A percentile compares a stretch with the other conserved stretches of the same genome.
These are phyloP conservation scores for Cunninghamia lanceolata DNA, from an alignment of 75 land plant species.

Conservation along the genomic window DNA sequence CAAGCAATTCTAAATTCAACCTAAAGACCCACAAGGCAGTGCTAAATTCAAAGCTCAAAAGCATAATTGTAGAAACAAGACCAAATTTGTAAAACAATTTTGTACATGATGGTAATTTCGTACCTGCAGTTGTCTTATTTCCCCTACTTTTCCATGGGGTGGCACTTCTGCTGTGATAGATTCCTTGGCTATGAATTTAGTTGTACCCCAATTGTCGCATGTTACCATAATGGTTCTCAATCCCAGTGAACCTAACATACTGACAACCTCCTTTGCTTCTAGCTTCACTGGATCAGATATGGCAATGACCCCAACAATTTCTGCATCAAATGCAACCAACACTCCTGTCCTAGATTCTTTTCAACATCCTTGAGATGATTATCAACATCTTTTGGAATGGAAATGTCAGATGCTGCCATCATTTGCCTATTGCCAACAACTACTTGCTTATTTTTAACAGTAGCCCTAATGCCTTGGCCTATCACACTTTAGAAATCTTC, in stretches of 20 bases:
- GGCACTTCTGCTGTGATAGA: slow-evolving; percentile 34
- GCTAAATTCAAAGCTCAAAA: neutral
- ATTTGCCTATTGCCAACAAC: slow-evolving; percentile 42
- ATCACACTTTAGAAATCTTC: slow-evolving; percentile 24
- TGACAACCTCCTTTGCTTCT: no score
- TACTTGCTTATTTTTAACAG: slow-evolving; percentile 18
- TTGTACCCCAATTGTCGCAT: slow-evolving; percentile 48
- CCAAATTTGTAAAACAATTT: neutral
- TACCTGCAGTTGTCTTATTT: no score
- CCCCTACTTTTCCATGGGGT: slow-evolving; percentile 40
- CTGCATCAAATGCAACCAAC: no score
- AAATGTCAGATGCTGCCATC: no score
- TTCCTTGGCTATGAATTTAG: slow-evolving; percentile 37
- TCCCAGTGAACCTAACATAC: no score
- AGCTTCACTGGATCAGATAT: no score
- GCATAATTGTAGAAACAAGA: neutral
- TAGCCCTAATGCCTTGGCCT: slow-evolving; percentile 39
- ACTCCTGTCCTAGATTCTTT: slow-evolving; percentile 33
- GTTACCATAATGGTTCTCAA: slow-evolving; percentile 45
- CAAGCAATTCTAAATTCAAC: no score
- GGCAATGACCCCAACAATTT: no score
- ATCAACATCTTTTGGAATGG: slow-evolving; percentile 19
- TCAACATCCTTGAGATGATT: slow-evolving; percentile 26
- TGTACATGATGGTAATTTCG: neutral
- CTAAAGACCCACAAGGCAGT: no score